phyloP scores from a whole-genome alignment of 78 protist species.

The Tieghemostelium lacteum region DNA sequence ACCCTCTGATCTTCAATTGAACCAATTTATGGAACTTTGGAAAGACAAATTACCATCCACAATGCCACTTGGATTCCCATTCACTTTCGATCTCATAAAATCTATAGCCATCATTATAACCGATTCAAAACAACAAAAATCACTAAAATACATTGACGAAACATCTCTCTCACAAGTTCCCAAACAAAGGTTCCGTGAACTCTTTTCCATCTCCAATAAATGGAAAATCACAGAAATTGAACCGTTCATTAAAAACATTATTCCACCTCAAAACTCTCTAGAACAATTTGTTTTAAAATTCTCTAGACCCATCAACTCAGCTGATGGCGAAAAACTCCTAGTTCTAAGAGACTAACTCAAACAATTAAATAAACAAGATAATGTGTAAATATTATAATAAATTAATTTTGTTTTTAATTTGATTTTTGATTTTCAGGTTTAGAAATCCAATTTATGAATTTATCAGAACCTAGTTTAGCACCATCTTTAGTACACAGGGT shows the following conservation, averaged over 20 bases:
- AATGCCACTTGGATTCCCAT: not conserved
- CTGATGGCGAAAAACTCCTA: constrained; percentile 29
- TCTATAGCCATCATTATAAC: constrained; percentile 21
- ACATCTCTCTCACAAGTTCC: constrained; percentile 30
- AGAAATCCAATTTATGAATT: too few species aligned
- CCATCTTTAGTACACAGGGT: too few species aligned
- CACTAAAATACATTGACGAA: constrained; percentile 13
- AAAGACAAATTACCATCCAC: constrained; percentile 26
- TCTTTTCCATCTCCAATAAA: constrained; percentile 28
- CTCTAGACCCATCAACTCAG: constrained; percentile 42
- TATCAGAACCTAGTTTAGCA: too few species aligned
- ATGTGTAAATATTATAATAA: too few species aligned
- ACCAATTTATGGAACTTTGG: constrained; percentile 63
- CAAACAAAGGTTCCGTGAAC: constrained; percentile 25
- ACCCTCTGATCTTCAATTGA: too few species aligned
- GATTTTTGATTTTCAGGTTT: too few species aligned
- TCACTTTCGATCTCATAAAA: constrained; percentile 31
- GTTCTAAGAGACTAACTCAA: constrained; percentile 8
- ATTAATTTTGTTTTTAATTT: too few species aligned
- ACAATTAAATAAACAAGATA: too few species aligned
- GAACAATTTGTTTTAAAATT: constrained; percentile 49
- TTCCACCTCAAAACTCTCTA: constrained; percentile 34
- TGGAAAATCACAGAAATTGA: constrained; percentile 46
- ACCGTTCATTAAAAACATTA: constrained; percentile 35
- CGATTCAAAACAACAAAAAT: not conserved